Percentiles rank a stretch among this genome's conserved stretches.
Evolutionary conservation across 768 basidiomycete species (phyloP).

Genomic region (Mycena pura): DNA sequence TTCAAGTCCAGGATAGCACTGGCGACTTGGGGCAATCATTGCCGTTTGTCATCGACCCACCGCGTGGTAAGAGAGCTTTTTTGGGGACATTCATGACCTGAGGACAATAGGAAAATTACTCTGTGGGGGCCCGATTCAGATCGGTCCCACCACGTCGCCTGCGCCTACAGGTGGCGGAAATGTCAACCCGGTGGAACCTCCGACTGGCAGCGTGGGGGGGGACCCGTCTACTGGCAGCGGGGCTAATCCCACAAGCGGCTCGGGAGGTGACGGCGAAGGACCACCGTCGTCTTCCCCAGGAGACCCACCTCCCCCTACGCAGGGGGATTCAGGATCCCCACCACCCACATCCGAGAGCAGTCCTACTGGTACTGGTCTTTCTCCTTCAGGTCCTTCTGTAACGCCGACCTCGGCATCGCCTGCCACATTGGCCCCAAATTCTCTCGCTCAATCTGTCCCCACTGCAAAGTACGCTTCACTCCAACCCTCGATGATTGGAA

Average conservation of each 20-base stretch:
- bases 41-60: constrained; percentile 6
- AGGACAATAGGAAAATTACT: no score
- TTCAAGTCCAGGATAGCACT: constrained; percentile 1
- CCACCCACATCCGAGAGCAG: neutral
- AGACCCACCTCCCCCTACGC: neutral
- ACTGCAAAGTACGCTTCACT: neutral
- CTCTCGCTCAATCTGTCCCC: neutral
- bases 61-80: neutral
- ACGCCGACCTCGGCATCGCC: neutral
- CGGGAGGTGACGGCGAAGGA: neutral
- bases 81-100: no score
- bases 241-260: neutral
- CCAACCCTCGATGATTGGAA: neutral
- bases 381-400: neutral
- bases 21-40: constrained; percentile 9
- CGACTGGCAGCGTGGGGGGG: no score
- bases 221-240: no score
- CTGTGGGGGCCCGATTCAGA: no score
- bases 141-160: no score
- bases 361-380: neutral
- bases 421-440: neutral
- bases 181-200: no score
- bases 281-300: neutral
- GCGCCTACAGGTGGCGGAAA: no score
- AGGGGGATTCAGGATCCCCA: neutral